phyloP scores from a whole-genome alignment of 2,329 filamentous ascomycete genomes.

The Pseudogymnoascus sp. region DNA sequence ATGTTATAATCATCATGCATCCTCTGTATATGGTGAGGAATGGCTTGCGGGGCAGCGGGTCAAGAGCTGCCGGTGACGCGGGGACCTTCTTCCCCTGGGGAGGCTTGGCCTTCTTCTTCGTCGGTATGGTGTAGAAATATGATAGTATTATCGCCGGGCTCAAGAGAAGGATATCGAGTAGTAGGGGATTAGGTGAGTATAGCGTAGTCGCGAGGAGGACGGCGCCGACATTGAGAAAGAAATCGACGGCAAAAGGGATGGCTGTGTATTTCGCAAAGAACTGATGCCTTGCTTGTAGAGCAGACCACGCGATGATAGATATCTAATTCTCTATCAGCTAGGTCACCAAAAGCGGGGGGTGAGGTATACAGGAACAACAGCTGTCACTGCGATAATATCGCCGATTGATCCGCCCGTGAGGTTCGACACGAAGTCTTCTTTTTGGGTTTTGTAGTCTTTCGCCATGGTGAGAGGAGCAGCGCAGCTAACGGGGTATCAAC shows the following conservation, averaged over 20 bases:
- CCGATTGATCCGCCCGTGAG: slow-evolving; percentile 72
- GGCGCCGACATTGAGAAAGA: slow-evolving; percentile 74
- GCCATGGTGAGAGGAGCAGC: slow-evolving; percentile 22
- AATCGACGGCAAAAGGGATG: slow-evolving; percentile 66
- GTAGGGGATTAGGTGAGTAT: slow-evolving; percentile 65
- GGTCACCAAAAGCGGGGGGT: not conserved
- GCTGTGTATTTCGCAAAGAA: slow-evolving; percentile 72
- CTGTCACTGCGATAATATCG: slow-evolving; percentile 81
- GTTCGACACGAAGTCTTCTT: slow-evolving; percentile 93
- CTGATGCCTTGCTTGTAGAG: slow-evolving; percentile 71
- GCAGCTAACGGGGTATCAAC: not conserved
- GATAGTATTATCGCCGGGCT: slow-evolving; percentile 48
- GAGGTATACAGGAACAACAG: slow-evolving; percentile 69
- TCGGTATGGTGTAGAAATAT: slow-evolving; percentile 48
- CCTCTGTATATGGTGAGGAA: slow-evolving; percentile 90
- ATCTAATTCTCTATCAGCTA: slow-evolving; percentile 45
- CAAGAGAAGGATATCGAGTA: slow-evolving; percentile 67
- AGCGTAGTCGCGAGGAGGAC: slow-evolving; percentile 80
- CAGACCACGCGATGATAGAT: slow-evolving; percentile 78
- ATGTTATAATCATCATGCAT: slow-evolving; percentile 84
- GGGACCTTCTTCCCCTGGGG: slow-evolving; percentile 37
- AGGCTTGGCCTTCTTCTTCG: slow-evolving; percentile 42
- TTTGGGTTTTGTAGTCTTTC: slow-evolving; percentile 74
- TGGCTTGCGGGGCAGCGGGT: slow-evolving; percentile 69
- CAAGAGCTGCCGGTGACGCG: slow-evolving; percentile 26